Evolutionary conservation across 129 eudicot genomes (phyloP).

Genomic region (Escallonia herrerae): DNA sequence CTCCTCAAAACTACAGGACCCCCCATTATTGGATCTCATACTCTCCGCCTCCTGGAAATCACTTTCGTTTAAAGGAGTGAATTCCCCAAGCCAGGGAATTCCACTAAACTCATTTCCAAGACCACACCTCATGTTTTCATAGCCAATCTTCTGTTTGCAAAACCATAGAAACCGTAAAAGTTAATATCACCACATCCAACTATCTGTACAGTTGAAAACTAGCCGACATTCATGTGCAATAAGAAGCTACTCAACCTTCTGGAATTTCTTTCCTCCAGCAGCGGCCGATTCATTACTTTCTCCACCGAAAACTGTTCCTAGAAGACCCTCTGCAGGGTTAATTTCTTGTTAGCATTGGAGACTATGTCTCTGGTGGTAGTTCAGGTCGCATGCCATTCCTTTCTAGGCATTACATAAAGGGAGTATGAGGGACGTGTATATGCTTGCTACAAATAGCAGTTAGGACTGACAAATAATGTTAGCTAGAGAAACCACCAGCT

Average conservation of each 20-base stretch:
- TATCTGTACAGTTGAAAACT: neutral
- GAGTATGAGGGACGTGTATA: too few relatives aligned
- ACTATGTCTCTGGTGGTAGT: neutral
- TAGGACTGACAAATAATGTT: too few relatives aligned
- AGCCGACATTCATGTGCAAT: constrained; percentile 24
- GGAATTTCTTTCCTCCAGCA: constrained; percentile 34
- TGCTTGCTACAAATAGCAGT: too few relatives aligned
- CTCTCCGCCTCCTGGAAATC: constrained; percentile 33
- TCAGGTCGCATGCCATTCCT: constrained; percentile 4
- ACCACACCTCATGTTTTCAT: constrained; percentile 44
- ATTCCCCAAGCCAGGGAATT: constrained; percentile 42
- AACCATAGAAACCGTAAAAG: constrained; percentile 6
- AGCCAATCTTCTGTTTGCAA: constrained; percentile 41
- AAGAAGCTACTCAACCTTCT: constrained; percentile 63
- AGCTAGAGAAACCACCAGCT: too few relatives aligned
- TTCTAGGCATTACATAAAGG: too few relatives aligned
- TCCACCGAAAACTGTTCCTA: constrained; percentile 20
- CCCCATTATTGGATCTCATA: constrained; percentile 22
- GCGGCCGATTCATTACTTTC: constrained; percentile 35
- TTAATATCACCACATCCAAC: constrained; percentile 11
- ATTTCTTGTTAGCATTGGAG: constrained; percentile 13
- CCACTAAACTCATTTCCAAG: constrained; percentile 33
- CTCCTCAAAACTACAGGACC: constrained; percentile 54
- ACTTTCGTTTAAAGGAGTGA: constrained; percentile 38
- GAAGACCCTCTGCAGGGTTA: constrained; percentile 35